Evolutionary conservation across 2,329 filamentous ascomycete species (phyloP), one percentile per base, ranked within the genome.

Genomic region (Cordyceps cateniannulata): DNA sequence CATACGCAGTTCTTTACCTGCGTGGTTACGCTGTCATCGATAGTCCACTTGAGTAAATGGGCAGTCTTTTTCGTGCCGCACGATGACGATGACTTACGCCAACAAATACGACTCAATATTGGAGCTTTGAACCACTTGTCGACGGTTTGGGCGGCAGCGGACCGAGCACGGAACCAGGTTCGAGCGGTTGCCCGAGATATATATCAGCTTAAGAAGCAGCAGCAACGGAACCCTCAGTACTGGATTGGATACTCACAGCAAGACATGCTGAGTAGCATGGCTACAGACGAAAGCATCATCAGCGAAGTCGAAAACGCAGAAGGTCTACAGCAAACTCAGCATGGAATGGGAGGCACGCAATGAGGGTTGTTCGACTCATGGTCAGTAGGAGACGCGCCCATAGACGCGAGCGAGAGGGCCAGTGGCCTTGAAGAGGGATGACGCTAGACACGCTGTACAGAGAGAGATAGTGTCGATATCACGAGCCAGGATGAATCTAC

Each of bases 1-100:
- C 91, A 96, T 73, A 92, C 86, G 0, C 90, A 91, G 62, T 93
- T 93, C 74, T 92, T 95, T 75, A 90, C 88, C 38, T 95, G 90
- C 69, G 87, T 89, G 44, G 78, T 95, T 54, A 90, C 90, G 1
- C 78, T 93, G 58, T 89, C 88, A 20, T 90, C 90, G 7, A 89
- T 93, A 66, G 88, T 93, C 4, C 90, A 95, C 68, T 80, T 96
- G 25, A 90, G 88, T 60, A 90, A 89, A 64, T 96, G 91, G 85
- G 87, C 78, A 58, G 77, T 87, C 22, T 84, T 83, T 69, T 83
- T 82, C 59, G 78, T 87, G 51, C 76, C 79, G 1, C 80, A 81
- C 63, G 81, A 85, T 66, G 85, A 86, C 68, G 86, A 86, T 63
- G 84, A 84, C 67, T 79, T 88, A 65, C 88, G 87, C 64, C 89